Evolutionary conservation across 345 rosid species (phyloP).

Genomic region (Viola odorata): DNA sequence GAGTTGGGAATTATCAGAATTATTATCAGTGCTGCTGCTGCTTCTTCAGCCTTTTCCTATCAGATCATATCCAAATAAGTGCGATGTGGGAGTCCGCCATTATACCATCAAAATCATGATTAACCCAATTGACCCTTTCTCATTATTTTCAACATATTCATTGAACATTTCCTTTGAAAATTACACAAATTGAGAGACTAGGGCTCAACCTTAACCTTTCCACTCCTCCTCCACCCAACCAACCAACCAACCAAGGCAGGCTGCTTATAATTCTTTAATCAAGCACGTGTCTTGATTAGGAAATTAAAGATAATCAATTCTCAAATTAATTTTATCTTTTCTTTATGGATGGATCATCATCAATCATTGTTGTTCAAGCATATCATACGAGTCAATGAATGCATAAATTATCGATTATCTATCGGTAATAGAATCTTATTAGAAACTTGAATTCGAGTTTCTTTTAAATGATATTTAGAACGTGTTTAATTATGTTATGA

Average conservation of each 20-base stretch:
- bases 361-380: not conserved
- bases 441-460: too few species aligned
- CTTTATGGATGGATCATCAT: not conserved
- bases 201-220: conserved; percentile 4
- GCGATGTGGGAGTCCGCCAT: conserved; percentile 30
- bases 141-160: conserved; percentile 9
- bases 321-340: not conserved
- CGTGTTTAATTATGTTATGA: too few species aligned
- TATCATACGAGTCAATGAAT: too few species aligned
- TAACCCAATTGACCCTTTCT: not conserved
- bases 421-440: too few species aligned
- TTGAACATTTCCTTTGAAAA: conserved; percentile 13
- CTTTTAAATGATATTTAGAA: too few species aligned
- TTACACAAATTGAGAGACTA: not conserved
- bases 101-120: conserved; percentile 22
- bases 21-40: not conserved
- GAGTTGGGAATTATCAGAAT: conserved; percentile 6
- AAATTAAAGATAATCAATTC: not conserved
- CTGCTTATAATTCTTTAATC: not conserved
- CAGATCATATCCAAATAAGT: conserved; percentile 13
- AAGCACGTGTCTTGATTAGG: too few species aligned
- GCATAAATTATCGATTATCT: too few species aligned
- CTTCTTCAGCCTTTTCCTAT: not conserved
- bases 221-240: conserved; percentile 8
- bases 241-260: not conserved